phyloP scores from a whole-genome alignment of 2,329 filamentous ascomycete genomes.

The Onygena corvina region DNA sequence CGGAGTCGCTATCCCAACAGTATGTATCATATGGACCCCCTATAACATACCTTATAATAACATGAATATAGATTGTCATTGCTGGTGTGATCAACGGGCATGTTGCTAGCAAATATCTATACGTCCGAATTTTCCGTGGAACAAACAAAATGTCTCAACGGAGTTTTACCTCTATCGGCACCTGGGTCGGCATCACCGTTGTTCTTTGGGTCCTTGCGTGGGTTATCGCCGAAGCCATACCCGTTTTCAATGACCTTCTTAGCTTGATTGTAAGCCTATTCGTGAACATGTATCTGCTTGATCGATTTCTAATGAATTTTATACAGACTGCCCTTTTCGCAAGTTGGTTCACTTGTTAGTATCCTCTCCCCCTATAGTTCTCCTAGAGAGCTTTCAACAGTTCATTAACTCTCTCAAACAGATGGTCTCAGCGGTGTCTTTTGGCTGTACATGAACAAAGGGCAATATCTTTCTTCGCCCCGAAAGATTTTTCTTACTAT shows the following conservation, averaged over 20 bases:
- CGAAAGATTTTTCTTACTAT: conserved; percentile 36
- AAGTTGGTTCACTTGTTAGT: conserved; percentile 53
- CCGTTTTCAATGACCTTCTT: conserved; percentile 56
- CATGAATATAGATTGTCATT: conserved; percentile 44
- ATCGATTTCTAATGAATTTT: conserved; percentile 12
- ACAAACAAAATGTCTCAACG: conserved; percentile 45
- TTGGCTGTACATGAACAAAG: conserved; percentile 40
- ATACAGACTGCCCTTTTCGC: conserved; percentile 45
- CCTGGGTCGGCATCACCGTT: conserved; percentile 48
- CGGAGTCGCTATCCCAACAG: conserved; percentile 55
- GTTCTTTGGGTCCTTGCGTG: conserved; percentile 50
- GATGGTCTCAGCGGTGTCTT: conserved; percentile 35
- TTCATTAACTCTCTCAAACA: conserved; percentile 1
- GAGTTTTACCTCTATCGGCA: conserved; percentile 40
- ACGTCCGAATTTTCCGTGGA: conserved; percentile 50
- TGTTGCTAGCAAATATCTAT: conserved; percentile 55
- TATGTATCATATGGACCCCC: conserved; percentile 16
- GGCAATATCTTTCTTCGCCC: conserved; percentile 30
- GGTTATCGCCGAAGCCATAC: conserved; percentile 57
- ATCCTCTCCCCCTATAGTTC: conserved; percentile 13
- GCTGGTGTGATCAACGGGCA: conserved; percentile 60
- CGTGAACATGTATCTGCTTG: background rate
- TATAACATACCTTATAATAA: background rate
- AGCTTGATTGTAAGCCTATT: conserved; percentile 42
- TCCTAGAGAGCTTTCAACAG: background rate